phyloP scores from a whole-genome alignment of 176 grass and related monocot genomes.

The Oryza longistaminata region DNA sequence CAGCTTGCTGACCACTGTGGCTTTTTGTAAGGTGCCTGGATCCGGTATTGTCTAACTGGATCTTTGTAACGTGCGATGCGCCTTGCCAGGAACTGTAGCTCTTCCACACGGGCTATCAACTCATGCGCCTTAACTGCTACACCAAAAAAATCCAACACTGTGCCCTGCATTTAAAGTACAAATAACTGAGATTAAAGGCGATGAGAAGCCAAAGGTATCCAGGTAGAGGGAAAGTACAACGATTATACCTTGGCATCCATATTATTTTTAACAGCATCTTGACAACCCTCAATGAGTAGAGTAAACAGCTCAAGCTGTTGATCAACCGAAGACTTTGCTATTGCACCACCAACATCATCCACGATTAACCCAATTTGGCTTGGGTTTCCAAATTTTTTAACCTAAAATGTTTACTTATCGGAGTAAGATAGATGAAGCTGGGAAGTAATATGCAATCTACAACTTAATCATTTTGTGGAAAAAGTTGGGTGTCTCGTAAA shows the following conservation, averaged over 20 bases:
- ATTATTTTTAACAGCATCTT: slow-evolving; percentile 87
- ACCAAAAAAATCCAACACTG: slow-evolving; percentile 96
- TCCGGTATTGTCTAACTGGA: slow-evolving; percentile 89
- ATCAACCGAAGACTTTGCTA: slow-evolving; percentile 67
- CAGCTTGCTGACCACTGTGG: slow-evolving; percentile 99
- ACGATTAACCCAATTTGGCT: slow-evolving; percentile 82
- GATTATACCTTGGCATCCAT: slow-evolving; percentile 74
- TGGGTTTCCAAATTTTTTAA: slow-evolving; percentile 90
- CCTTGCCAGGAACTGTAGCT: slow-evolving; percentile 92
- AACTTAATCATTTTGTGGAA: background rate
- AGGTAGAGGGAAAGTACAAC: background rate
- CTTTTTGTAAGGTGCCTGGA: slow-evolving; percentile 89
- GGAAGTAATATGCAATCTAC: background rate
- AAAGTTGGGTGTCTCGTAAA: background rate
- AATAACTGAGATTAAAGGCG: slow-evolving; percentile 28
- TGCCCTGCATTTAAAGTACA: slow-evolving; percentile 61
- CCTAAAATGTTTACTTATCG: slow-evolving; percentile 49
- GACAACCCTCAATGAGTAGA: slow-evolving; percentile 84
- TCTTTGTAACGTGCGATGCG: slow-evolving; percentile 96
- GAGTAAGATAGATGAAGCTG: slow-evolving; percentile 30
- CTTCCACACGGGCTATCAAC: slow-evolving; percentile 82
- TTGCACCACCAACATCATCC: slow-evolving; percentile 80
- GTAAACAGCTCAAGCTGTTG: slow-evolving; percentile 89
- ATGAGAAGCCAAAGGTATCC: background rate
- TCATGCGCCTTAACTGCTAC: slow-evolving; percentile 89